Conservation (phyloP, 371 early-diverging fungal species). For the Mucor sp. region DNA sequence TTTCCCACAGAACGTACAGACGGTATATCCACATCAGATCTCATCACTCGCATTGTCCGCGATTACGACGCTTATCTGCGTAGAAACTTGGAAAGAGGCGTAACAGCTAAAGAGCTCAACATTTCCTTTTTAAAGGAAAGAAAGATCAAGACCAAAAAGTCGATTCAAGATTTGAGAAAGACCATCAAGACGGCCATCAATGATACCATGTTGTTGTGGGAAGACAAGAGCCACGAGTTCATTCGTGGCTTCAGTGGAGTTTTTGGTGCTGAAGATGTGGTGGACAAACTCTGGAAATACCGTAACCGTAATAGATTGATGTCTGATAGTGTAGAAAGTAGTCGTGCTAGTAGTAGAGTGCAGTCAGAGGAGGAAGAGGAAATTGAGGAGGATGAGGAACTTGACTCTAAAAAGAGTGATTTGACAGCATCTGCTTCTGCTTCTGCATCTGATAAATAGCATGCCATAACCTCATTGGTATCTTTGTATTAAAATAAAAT, state of each 20-base stretch:
- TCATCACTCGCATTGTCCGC: slow-evolving; percentile 94
- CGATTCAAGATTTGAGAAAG: slow-evolving; percentile 61
- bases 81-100: slow-evolving; percentile 92
- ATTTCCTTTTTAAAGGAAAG: slow-evolving; percentile 85
- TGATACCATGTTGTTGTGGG: slow-evolving; percentile 68
- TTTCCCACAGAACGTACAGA: slow-evolving; percentile 92
- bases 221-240: slow-evolving; percentile 69
- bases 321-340: slow-evolving; percentile 23
- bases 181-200: slow-evolving; percentile 66
- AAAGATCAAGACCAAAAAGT: slow-evolving; percentile 73
- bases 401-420: neutral
- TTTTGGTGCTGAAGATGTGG: slow-evolving; percentile 68
- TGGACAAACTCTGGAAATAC: slow-evolving; percentile 40
- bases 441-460: neutral
- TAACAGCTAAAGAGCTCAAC: slow-evolving; percentile 89
- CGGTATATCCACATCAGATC: slow-evolving; percentile 93
- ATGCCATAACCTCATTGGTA: neutral
- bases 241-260: slow-evolving; percentile 67
- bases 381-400: slow-evolving; percentile 5
- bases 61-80: slow-evolving; percentile 95
- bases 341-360: slow-evolving; percentile 24
- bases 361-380: slow-evolving; percentile 23
- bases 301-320: slow-evolving; percentile 21
- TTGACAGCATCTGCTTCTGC: neutral
- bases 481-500: neutral